phyloP scores from a whole-genome alignment of 2,329 filamentous ascomycete species.

The Alternaria sp. region DNA sequence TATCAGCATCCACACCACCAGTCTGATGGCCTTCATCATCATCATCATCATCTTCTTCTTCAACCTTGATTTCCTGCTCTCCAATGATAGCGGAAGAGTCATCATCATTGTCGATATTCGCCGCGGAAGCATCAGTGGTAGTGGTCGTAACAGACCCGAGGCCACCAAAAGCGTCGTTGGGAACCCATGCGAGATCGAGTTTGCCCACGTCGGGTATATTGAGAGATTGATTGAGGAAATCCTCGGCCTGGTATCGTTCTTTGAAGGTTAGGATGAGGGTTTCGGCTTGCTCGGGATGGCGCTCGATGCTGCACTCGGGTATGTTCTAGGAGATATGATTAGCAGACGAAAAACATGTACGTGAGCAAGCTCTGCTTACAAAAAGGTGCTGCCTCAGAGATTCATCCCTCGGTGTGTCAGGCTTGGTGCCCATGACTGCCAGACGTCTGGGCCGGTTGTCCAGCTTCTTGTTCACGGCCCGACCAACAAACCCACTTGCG shows the following conservation, averaged over 20 bases:
- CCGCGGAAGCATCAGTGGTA: not conserved
- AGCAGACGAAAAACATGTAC: not conserved
- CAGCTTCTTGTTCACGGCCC: constrained; percentile 66
- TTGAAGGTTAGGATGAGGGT: constrained; percentile 55
- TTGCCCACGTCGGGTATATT: constrained; percentile 70
- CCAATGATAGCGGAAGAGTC: constrained; percentile 27
- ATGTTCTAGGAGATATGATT: constrained; percentile 33
- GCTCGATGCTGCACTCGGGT: constrained; percentile 51
- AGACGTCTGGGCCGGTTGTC: constrained; percentile 79
- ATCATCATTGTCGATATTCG: constrained; percentile 17
- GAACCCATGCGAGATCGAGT: constrained; percentile 73
- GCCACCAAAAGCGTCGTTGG: constrained; percentile 38
- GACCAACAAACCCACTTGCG: constrained; percentile 35
- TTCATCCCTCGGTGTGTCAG: constrained; percentile 70
- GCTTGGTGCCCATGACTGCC: constrained; percentile 69
- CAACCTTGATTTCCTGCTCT: constrained; percentile 16
- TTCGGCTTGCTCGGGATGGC: constrained; percentile 51
- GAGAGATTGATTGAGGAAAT: constrained; percentile 64
- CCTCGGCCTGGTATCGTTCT: constrained; percentile 70
- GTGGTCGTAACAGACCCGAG: constrained; percentile 17
- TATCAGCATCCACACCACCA: constrained; percentile 31
- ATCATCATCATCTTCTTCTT: constrained; percentile 14
- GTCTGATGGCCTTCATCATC: constrained; percentile 17
- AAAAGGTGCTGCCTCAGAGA: constrained; percentile 74
- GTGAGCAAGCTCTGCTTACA: constrained; percentile 28